Conservation (phyloP, 2,329 filamentous ascomycete genomes). For the Hymenoscyphus repandus region DNA sequence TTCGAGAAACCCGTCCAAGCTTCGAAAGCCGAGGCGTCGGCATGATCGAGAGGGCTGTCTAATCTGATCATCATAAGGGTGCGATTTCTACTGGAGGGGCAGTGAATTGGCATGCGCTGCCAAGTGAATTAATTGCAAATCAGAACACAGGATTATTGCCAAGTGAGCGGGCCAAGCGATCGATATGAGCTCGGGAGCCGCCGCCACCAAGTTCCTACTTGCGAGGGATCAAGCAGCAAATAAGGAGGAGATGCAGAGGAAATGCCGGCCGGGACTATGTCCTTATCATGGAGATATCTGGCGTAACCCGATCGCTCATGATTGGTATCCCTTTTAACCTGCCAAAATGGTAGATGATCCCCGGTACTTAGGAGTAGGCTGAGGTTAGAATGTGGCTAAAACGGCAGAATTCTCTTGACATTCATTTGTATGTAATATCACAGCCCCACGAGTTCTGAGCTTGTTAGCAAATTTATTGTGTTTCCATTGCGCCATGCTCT, state of each 20-base stretch:
- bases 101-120: neutral
- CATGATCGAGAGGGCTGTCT: neutral
- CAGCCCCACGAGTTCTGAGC: neutral
- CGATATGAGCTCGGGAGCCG: neutral
- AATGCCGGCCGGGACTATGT: neutral
- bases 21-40: neutral
- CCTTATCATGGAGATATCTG: neutral
- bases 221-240: neutral
- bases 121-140: slow-evolving; percentile 1
- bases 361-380: neutral
- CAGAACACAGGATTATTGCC: slow-evolving; percentile 1
- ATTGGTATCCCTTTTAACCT: slow-evolving; percentile 1
- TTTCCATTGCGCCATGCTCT: too few relatives aligned
- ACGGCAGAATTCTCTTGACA: neutral
- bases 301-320: neutral
- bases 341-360: neutral
- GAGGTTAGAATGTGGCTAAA: neutral
- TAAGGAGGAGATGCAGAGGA: neutral
- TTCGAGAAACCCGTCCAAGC: neutral
- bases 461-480: too few relatives aligned
- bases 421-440: too few relatives aligned
- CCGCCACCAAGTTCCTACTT: neutral
- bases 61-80: neutral
- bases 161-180: slow-evolving; percentile 2
- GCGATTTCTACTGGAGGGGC: neutral